These are phyloP conservation scores for Avena sativa DNA, from an alignment of 176 grass and related monocot genomes.

Conservation along the genomic window DNA sequence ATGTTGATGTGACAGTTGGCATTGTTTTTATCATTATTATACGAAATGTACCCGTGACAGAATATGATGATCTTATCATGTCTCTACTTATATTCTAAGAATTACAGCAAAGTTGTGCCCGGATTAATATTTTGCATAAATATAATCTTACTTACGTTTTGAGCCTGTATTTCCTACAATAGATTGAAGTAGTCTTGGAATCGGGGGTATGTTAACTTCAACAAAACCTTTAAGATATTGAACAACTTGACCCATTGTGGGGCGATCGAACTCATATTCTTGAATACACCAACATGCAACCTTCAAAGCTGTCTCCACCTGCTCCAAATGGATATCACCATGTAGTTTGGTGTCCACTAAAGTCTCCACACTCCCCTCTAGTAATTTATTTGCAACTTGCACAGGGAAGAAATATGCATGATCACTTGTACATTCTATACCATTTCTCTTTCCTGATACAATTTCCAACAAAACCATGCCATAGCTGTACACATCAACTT, in stretches of 20 bases:
- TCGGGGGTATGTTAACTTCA: neutral
- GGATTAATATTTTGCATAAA: neutral
- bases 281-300: neutral
- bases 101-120: neutral
- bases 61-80: neutral
- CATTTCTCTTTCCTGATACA: constrained; percentile 5
- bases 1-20: too few relatives aligned
- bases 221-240: neutral
- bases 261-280: neutral
- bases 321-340: neutral
- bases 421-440: neutral
- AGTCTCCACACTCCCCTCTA: neutral
- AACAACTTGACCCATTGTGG: neutral
- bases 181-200: neutral
- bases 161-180: neutral
- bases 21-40: neutral
- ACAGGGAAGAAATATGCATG: neutral
- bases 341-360: neutral
- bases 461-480: constrained; percentile 32
- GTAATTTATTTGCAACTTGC: neutral
- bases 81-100: neutral
- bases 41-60: neutral
- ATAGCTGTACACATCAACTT: constrained; percentile 37
- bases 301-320: neutral
- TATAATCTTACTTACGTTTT: neutral